phyloP scores from a whole-genome alignment of 805 yeast species.

The Hanseniaspora hatyaiensis region DNA sequence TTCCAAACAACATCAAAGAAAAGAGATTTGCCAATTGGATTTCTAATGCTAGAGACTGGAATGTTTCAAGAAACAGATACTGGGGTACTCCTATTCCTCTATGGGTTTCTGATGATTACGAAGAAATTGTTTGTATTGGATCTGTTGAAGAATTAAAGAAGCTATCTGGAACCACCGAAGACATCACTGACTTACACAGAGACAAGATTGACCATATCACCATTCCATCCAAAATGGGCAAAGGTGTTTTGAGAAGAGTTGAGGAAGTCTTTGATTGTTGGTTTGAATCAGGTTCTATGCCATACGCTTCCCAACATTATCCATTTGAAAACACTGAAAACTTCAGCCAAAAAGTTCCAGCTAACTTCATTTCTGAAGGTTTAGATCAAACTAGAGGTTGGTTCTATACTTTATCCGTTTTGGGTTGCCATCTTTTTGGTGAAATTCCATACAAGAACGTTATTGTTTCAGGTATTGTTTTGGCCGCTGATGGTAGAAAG shows the following conservation, averaged over 20 bases:
- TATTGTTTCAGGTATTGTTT: slow-evolving; percentile 88
- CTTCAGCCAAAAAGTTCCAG: slow-evolving; percentile 76
- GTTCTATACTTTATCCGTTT: slow-evolving; percentile 92
- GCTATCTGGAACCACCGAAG: slow-evolving; percentile 60
- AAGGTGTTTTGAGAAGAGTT: slow-evolving; percentile 75
- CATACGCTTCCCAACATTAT: slow-evolving; percentile 91
- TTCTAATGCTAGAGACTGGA: slow-evolving; percentile 98
- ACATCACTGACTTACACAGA: slow-evolving; percentile 86
- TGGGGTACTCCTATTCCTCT: slow-evolving; percentile 99
- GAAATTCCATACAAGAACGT: slow-evolving; percentile 91
- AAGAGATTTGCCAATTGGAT: slow-evolving; percentile 97
- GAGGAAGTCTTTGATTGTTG: slow-evolving; percentile 99
- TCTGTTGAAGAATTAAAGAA: slow-evolving; percentile 77
- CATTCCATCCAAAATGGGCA: slow-evolving; percentile 83
- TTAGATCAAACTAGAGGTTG: slow-evolving; percentile 99
- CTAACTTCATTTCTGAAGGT: slow-evolving; percentile 96
- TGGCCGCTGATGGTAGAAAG: slow-evolving; percentile 97
- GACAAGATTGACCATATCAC: slow-evolving; percentile 83
- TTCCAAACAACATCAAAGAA: slow-evolving; percentile 78
- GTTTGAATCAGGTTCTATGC: slow-evolving; percentile 99
- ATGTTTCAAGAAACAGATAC: slow-evolving; percentile 92
- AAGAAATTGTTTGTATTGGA: slow-evolving; percentile 88
- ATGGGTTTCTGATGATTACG: slow-evolving; percentile 90
- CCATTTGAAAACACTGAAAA: slow-evolving; percentile 78
- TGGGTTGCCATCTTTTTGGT: slow-evolving; percentile 89